These are phyloP conservation scores for Solanum sejunctum DNA, from an alignment of 257 asterid species.

Conservation along the genomic window DNA sequence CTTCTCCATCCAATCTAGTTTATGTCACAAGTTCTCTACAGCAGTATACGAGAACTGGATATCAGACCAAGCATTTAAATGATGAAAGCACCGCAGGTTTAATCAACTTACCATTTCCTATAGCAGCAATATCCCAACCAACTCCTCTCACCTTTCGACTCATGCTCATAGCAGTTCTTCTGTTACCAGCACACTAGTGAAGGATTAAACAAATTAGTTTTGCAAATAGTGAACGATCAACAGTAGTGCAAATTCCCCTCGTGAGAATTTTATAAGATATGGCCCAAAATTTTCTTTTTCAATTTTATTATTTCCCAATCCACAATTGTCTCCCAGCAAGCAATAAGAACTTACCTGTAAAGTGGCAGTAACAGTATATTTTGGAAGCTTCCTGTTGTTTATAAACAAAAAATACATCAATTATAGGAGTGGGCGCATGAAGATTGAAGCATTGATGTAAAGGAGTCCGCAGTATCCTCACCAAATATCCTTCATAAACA, in stretches of 20 bases:
- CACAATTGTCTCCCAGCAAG: background rate
- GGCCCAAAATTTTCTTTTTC: background rate
- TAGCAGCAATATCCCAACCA: constrained; percentile 89
- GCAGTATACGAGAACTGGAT: background rate
- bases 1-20: background rate
- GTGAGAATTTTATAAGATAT: background rate
- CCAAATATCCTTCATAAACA: constrained; percentile 82
- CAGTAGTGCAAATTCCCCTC: background rate
- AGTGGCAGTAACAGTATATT: constrained; percentile 71
- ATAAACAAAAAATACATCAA: constrained; percentile 5
- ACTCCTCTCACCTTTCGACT: constrained; percentile 74
- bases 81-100: background rate
- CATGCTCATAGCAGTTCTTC: constrained; percentile 97
- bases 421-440: background rate
- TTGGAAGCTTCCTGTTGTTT: constrained; percentile 63
- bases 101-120: constrained; percentile 78
- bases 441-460: background rate
- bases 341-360: constrained; percentile 44
- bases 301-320: background rate
- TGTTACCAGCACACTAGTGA: constrained; percentile 91
- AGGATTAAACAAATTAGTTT: background rate
- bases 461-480: constrained; percentile 15
- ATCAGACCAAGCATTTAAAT: background rate
- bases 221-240: background rate
- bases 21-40: background rate